These are phyloP conservation scores for Curvularia lunata DNA, from an alignment of 2,329 filamentous ascomycete genomes.

Conservation along the genomic window DNA sequence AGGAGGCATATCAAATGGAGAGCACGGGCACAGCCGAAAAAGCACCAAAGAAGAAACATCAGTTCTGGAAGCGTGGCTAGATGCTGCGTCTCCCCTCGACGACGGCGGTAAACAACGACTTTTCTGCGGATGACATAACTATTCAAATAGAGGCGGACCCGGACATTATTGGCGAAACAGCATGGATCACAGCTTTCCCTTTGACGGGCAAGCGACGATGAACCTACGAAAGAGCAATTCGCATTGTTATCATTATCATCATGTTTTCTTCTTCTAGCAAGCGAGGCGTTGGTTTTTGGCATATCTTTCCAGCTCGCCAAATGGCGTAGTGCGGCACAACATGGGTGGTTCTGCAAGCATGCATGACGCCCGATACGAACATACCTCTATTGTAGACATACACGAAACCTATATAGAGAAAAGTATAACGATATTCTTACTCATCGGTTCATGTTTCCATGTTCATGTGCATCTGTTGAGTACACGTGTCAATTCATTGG, in stretches of 20 bases:
- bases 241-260: conserved; percentile 2
- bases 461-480: neutral
- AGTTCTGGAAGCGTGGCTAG: conserved; percentile 28
- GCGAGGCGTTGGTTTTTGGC: conserved; percentile 23
- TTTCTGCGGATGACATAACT: neutral
- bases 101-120: neutral
- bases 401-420: neutral
- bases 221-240: conserved; percentile 1
- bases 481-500: neutral
- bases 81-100: neutral
- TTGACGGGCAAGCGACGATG: neutral
- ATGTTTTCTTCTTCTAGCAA: conserved; percentile 12
- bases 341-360: too few relatives aligned
- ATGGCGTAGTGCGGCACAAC: conserved; percentile 8
- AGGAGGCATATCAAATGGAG: conserved; percentile 42
- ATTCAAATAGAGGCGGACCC: conserved; percentile 3
- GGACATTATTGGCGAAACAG: neutral
- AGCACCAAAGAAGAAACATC: conserved; percentile 19
- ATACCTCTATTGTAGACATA: conserved; percentile 6
- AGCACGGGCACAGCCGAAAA: conserved; percentile 11
- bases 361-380: conserved; percentile 3
- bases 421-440: conserved; percentile 9
- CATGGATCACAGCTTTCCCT: neutral
- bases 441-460: neutral
- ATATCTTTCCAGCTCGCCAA: conserved; percentile 3